Base-by-base conservation (phyloP, 2,329 filamentous ascomycete genomes). In the Gaeumannomyces sp. region DNA sequence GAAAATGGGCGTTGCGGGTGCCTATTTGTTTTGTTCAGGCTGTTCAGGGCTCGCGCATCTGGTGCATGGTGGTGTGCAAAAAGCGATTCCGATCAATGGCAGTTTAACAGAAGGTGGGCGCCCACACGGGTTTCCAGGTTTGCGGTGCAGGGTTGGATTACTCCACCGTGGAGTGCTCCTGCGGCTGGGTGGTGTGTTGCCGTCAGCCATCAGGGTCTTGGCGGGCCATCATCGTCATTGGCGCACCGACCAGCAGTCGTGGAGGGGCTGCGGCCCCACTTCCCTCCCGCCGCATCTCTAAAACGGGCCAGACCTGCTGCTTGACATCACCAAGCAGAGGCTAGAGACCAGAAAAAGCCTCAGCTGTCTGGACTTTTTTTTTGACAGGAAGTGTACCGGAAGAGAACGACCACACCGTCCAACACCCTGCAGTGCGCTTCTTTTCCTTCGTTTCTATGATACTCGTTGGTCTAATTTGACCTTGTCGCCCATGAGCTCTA, bases 91-190 rank as follows among this genome's bases (percentile, higher is more conserved):
- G 22, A n/a, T 25, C 45, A n/a, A 25, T 53, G 22, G 22, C 45
- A 53, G 45, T 25, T 4, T 22, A 11, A 25, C 22, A n/a, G 22
- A 5, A 22, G 45, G 60, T 61, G 16, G 38, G 4, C 16, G n/a
- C 33, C 19, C 25, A 19, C 13, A 22, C 16, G 33, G 60, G n/a
- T 61, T n/a, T 27, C 28, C 28, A 50, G 60, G 35, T 33, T 33
- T 61, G 60, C 25, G 27, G 33, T 61, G 60, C 25, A 38, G 35
- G 60, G 31, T 22, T 28, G 31, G 13, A 11, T 28, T 61, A 27
- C 33, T 61, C 60, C 60, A 61, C 60, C 28, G 60, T 61, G 60
- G 60, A 61, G 59, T 27, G 25, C 60, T 45, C 19, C 38, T 45
- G 38, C 38, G 38, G 38, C 16, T 29, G 38, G 38, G 38, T 61